Conservation (phyloP, 1,284 basidiomycete genomes). For the Moesziomyces sp. region DNA sequence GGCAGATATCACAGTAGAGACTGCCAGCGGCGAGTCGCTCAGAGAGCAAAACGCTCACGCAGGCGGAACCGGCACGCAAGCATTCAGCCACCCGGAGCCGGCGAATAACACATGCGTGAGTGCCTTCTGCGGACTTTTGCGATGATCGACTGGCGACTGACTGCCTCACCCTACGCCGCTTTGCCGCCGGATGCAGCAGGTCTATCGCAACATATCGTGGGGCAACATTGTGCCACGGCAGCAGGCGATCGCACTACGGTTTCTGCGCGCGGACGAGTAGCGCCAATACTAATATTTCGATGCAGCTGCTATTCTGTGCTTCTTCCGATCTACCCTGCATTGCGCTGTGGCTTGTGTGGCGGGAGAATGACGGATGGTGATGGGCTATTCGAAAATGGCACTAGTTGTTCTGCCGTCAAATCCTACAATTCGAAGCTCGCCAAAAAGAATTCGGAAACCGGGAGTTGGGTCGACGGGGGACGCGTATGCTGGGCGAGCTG, state of each 20-base stretch:
- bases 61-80: too few relatives aligned
- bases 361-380: not conserved
- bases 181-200: not conserved
- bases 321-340: not conserved
- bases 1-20: too few relatives aligned
- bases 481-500: slow-evolving; percentile 17
- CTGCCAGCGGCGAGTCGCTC: too few relatives aligned
- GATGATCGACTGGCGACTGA: too few relatives aligned
- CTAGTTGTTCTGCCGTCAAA: not conserved
- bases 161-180: not conserved
- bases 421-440: not conserved
- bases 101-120: not conserved
- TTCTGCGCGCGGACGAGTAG: not conserved
- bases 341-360: not conserved
- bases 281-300: too few relatives aligned
- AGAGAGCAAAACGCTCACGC: too few relatives aligned
- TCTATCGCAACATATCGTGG: slow-evolving; percentile 18
- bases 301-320: not conserved
- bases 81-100: too few relatives aligned
- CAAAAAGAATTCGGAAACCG: slow-evolving; percentile 10
- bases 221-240: slow-evolving; percentile 31
- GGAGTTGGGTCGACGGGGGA: not conserved
- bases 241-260: slow-evolving; percentile 21
- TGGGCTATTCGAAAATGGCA: not conserved
- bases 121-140: not conserved